Evolutionary conservation across 1,139 yeast genomes (phyloP).

Genomic region (Scheffersomyces segobiensis): DNA sequence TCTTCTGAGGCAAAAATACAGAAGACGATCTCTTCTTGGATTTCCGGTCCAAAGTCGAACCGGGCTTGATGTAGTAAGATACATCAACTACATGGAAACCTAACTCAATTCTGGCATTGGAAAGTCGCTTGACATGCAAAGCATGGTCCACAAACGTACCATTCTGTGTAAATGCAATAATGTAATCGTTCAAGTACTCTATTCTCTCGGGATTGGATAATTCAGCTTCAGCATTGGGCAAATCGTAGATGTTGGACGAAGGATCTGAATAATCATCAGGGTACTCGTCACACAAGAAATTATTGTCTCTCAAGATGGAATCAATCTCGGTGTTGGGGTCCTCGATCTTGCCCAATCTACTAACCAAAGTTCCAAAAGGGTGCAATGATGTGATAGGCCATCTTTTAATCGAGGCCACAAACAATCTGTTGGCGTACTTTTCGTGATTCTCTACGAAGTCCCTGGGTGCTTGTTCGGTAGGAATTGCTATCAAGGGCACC

Average conservation of each 20-base stretch:
- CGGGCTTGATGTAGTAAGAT: constrained; percentile 66
- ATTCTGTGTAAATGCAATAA: constrained; percentile 65
- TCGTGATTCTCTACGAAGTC: constrained; percentile 95
- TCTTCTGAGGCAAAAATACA: constrained; percentile 84
- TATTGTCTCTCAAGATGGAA: constrained; percentile 89
- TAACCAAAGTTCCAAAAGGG: constrained; percentile 93
- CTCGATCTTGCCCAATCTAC: constrained; percentile 80
- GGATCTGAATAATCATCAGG: constrained; percentile 44
- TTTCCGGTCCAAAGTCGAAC: constrained; percentile 80
- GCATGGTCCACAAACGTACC: constrained; percentile 73
- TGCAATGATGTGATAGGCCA: constrained; percentile 99
- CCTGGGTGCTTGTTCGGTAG: constrained; percentile 96
- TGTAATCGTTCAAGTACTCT: constrained; percentile 61
- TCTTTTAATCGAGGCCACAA: constrained; percentile 93
- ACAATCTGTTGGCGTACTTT: constrained; percentile 73
- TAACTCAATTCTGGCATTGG: constrained; percentile 62
- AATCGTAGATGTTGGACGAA: constrained; percentile 33
- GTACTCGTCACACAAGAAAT: constrained; percentile 86
- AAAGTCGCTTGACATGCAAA: constrained; percentile 65
- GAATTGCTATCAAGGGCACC: constrained; percentile 96
- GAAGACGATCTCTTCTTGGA: constrained; percentile 89
- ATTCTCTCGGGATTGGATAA: constrained; percentile 44
- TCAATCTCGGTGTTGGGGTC: constrained; percentile 81
- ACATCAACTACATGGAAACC: constrained; percentile 86
- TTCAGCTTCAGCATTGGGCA: constrained; percentile 40